Evolutionary conservation across 2,329 filamentous ascomycete species (phyloP).

Genomic region (Neospermospora avenae): DNA sequence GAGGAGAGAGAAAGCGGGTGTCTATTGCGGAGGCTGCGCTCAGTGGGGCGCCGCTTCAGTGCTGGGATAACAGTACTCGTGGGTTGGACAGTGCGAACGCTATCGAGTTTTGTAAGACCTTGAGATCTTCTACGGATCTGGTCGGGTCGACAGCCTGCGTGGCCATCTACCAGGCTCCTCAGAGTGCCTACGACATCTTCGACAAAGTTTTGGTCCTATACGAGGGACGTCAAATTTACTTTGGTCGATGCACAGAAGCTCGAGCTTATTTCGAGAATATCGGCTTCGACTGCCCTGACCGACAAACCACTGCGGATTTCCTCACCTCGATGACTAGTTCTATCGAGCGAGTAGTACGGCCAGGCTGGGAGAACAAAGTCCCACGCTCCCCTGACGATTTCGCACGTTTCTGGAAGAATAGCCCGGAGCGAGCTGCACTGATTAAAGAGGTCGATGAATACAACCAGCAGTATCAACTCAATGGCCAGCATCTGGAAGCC

Average conservation of each 20-base stretch:
- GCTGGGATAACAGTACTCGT: slow-evolving; percentile 72
- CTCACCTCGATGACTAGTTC: slow-evolving; percentile 70
- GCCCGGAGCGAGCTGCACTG: slow-evolving; percentile 42
- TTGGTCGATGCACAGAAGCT: slow-evolving; percentile 59
- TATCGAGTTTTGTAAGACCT: slow-evolving; percentile 65
- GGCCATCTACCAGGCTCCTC: slow-evolving; percentile 70
- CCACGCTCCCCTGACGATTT: slow-evolving; percentile 71
- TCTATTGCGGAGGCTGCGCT: slow-evolving; percentile 72
- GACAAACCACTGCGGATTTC: slow-evolving; percentile 59
- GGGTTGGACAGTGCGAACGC: slow-evolving; percentile 73
- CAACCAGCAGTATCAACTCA: slow-evolving; percentile 37
- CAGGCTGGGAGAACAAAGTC: slow-evolving; percentile 58
- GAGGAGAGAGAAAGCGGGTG: slow-evolving; percentile 72
- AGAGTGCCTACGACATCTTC: slow-evolving; percentile 65
- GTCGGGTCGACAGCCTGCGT: slow-evolving; percentile 59
- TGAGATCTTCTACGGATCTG: slow-evolving; percentile 64
- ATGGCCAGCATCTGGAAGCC: slow-evolving; percentile 43
- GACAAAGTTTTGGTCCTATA: slow-evolving; percentile 68
- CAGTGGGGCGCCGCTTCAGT: slow-evolving; percentile 57
- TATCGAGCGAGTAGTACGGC: slow-evolving; percentile 43
- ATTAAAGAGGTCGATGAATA: slow-evolving; percentile 37
- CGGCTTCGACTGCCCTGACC: slow-evolving; percentile 68
- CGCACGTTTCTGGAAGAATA: slow-evolving; percentile 49
- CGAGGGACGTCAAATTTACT: slow-evolving; percentile 68
- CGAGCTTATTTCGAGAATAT: slow-evolving; percentile 68